phyloP scores from a whole-genome alignment of 345 rosid species.

The Alliaria petiolata region DNA sequence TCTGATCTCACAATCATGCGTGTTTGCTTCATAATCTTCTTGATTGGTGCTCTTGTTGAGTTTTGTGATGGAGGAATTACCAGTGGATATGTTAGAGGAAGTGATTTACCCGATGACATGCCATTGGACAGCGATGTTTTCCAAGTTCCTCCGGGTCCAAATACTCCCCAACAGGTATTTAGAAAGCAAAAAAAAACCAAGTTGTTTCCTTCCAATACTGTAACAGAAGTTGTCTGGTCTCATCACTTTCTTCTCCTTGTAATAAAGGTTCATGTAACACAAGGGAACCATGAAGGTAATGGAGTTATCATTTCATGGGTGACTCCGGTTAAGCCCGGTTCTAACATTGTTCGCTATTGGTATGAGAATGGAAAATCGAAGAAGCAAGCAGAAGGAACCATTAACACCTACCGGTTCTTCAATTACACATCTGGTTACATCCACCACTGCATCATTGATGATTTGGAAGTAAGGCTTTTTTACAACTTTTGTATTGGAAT shows the following conservation, averaged over 20 bases:
- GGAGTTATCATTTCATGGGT: constrained; percentile 83
- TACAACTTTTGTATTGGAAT: not conserved
- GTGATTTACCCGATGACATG: constrained; percentile 58
- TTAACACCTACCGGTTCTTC: constrained; percentile 51
- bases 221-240: too few species aligned
- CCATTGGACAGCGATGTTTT: constrained; percentile 78
- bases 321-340: constrained; percentile 68
- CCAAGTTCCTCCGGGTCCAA: constrained; percentile 66
- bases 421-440: constrained; percentile 87
- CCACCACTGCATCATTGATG: constrained; percentile 62
- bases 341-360: constrained; percentile 65
- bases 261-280: constrained; percentile 58
- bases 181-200: too few species aligned
- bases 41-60: constrained; percentile 20
- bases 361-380: constrained; percentile 28
- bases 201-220: too few species aligned
- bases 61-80: constrained; percentile 58
- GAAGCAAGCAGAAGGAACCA: constrained; percentile 44
- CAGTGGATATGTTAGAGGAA: constrained; percentile 48
- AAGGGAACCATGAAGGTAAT: constrained; percentile 76
- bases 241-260: too few species aligned
- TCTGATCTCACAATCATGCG: not conserved
- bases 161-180: constrained; percentile 66
- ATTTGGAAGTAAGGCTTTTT: constrained; percentile 49
- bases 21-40: not conserved